These are phyloP conservation scores for Prunella vulgaris DNA, from an alignment of 257 asterid genomes.

Conservation along the genomic window DNA sequence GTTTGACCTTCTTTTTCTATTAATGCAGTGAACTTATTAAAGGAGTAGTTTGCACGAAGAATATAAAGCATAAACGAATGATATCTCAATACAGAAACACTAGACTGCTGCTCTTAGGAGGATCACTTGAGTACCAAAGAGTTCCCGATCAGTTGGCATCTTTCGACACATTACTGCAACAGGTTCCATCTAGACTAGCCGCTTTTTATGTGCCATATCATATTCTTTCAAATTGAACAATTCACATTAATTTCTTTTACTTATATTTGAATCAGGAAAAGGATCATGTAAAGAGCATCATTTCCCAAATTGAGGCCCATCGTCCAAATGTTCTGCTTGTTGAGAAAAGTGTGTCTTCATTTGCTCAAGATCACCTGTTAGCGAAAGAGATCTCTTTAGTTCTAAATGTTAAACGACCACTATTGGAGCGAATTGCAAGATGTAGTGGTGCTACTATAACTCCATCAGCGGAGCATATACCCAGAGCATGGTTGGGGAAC, in stretches of 20 bases:
- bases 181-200: not conserved
- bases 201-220: not conserved
- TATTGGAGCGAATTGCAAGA: not conserved
- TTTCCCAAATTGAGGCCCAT: not conserved
- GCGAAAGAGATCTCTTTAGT: not conserved
- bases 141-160: not conserved
- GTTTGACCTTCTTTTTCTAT: not conserved
- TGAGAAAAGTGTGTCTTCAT: constrained; percentile 1
- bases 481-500: not conserved
- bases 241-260: not conserved
- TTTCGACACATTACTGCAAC: not conserved
- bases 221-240: not conserved
- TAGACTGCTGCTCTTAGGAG: not conserved
- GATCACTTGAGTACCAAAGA: constrained; percentile 2
- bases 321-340: constrained; percentile 4
- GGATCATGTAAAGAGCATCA: not conserved
- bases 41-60: constrained; percentile 1
- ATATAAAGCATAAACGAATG: constrained; percentile 1
- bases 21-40: not conserved
- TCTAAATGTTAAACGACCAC: not conserved
- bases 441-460: not conserved
- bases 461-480: not conserved
- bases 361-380: not conserved
- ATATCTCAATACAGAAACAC: not conserved
- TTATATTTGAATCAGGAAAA: not conserved